Conservation (phyloP, 441 rosid species). For the Melastoma candidum region DNA sequence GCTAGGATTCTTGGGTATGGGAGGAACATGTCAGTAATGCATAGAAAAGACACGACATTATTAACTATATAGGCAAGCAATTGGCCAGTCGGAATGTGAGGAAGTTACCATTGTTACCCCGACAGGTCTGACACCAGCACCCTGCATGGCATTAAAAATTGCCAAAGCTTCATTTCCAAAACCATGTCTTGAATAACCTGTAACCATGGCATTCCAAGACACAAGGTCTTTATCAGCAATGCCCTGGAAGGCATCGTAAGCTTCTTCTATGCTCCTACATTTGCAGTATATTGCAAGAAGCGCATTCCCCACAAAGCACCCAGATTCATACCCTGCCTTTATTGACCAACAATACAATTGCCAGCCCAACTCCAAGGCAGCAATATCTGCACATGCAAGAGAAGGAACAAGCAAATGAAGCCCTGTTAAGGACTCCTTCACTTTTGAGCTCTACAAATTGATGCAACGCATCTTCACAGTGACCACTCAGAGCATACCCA, state of each 20-base stretch:
- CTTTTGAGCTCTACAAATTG: slow-evolving; percentile 15
- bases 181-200: slow-evolving; percentile 45
- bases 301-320: slow-evolving; percentile 19
- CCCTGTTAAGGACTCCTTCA: slow-evolving; percentile 12
- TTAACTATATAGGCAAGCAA: background rate
- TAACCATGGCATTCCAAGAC: slow-evolving; percentile 29
- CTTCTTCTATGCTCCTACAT: slow-evolving; percentile 52
- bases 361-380: slow-evolving; percentile 18
- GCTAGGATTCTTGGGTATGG: too few relatives aligned
- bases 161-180: slow-evolving; percentile 39
- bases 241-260: slow-evolving; percentile 42
- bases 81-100: background rate
- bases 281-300: slow-evolving; percentile 18
- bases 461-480: slow-evolving; percentile 14
- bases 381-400: slow-evolving; percentile 17
- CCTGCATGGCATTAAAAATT: slow-evolving; percentile 19
- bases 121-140: slow-evolving; percentile 13
- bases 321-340: slow-evolving; percentile 20
- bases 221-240: slow-evolving; percentile 41
- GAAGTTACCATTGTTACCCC: slow-evolving; percentile 13
- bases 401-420: slow-evolving; percentile 11
- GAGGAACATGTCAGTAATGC: too few relatives aligned
- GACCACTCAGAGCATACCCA: slow-evolving; percentile 17
- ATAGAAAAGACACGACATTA: background rate
- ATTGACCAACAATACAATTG: slow-evolving; percentile 16